Evolutionary conservation across 176 grass and related monocot genomes (phyloP).

Genomic region (Bromus sterilis): DNA sequence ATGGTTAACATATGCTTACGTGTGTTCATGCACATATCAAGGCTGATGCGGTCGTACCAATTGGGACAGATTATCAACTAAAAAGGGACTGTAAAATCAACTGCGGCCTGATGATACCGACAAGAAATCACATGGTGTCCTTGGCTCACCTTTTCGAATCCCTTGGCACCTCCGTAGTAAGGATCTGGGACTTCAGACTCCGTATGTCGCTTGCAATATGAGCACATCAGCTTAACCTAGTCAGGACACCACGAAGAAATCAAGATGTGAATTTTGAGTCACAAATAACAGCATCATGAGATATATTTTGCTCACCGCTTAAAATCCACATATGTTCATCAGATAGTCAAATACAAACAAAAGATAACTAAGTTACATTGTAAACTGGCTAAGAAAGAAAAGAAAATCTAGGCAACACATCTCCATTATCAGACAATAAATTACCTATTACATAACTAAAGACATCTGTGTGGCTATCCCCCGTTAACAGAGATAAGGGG

Average conservation of each 20-base stretch:
- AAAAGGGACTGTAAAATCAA: background rate
- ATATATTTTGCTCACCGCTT: background rate
- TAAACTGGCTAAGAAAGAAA: background rate
- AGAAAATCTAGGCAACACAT: background rate
- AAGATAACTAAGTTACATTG: background rate
- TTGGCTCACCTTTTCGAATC: conserved; percentile 78
- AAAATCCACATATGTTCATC: background rate
- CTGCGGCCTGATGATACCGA: background rate
- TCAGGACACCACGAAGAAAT: background rate
- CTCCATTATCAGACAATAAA: background rate
- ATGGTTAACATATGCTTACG: background rate
- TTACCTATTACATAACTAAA: background rate
- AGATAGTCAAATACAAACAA: background rate
- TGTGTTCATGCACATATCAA: background rate
- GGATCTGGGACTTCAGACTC: conserved; percentile 98
- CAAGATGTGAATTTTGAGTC: background rate
- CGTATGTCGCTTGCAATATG: conserved; percentile 75
- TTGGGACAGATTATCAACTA: background rate
- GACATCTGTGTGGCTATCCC: background rate
- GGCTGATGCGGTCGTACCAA: background rate
- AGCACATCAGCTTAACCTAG: conserved; percentile 96
- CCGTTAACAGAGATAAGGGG: background rate
- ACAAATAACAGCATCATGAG: background rate
- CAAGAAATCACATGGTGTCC: background rate
- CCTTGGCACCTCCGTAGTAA: conserved; percentile 86